Conservation (phyloP, 805 yeast genomes). For the Hanseniaspora occidentalis region DNA sequence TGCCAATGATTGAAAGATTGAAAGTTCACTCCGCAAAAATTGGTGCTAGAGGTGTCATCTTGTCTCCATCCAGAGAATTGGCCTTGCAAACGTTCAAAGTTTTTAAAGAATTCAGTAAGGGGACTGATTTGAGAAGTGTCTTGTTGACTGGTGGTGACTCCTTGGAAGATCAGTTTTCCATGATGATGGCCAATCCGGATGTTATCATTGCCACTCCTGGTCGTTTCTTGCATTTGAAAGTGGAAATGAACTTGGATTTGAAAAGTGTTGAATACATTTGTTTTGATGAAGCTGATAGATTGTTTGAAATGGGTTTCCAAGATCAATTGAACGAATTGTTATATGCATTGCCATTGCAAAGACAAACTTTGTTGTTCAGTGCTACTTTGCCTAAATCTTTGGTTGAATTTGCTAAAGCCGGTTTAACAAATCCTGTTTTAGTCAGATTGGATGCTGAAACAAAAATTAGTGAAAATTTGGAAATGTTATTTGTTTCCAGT, state of each 20-base stretch:
- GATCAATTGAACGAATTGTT: slow-evolving; percentile 85
- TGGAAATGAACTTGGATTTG: slow-evolving; percentile 86
- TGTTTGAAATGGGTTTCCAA: slow-evolving; percentile 92
- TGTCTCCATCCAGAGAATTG: slow-evolving; percentile 93
- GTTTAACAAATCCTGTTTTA: slow-evolving; percentile 80
- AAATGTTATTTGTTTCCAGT: slow-evolving; percentile 75
- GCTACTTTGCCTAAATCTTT: slow-evolving; percentile 89
- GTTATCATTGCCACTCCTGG: slow-evolving; percentile 96
- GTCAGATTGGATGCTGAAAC: slow-evolving; percentile 89
- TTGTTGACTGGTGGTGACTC: slow-evolving; percentile 96
- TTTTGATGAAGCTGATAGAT: slow-evolving; percentile 94
- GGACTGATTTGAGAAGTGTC: slow-evolving; percentile 70
- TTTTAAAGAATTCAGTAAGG: slow-evolving; percentile 75
- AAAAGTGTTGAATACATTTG: slow-evolving; percentile 78
- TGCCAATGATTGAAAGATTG: slow-evolving; percentile 80
- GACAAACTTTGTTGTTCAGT: slow-evolving; percentile 84
- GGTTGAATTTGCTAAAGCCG: slow-evolving; percentile 96
- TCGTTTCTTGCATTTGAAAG: slow-evolving; percentile 86
- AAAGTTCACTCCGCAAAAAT: slow-evolving; percentile 75
- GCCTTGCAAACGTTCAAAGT: slow-evolving; percentile 88
- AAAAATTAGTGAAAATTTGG: slow-evolving; percentile 79
- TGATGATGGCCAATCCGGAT: slow-evolving; percentile 92
- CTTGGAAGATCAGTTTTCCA: slow-evolving; percentile 87
- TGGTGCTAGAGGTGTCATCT: slow-evolving; percentile 78
- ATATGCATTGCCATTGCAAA: slow-evolving; percentile 64